Evolutionary conservation across 2,329 filamentous ascomycete genomes (phyloP).

Genomic region (Emericellopsis atlantica): DNA sequence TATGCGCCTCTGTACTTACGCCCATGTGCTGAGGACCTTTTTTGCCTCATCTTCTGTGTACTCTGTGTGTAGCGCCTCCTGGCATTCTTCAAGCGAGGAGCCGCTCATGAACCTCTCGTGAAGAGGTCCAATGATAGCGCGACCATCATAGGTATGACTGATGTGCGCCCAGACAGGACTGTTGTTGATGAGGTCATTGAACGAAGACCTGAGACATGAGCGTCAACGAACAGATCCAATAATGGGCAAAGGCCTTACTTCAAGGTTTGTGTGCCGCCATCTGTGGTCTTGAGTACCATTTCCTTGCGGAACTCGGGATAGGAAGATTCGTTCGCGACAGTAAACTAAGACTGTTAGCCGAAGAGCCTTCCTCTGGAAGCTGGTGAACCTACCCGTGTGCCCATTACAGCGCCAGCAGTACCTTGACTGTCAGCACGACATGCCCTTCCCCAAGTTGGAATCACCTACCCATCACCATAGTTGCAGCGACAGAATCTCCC

Average conservation of each 20-base stretch:
- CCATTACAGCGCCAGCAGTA: constrained; percentile 30
- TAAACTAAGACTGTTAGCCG: constrained; percentile 16
- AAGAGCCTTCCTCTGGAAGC: too few species aligned
- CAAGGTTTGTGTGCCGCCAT: constrained; percentile 30
- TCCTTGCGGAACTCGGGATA: constrained; percentile 26
- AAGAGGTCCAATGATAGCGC: constrained; percentile 24
- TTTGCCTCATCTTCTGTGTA: constrained; percentile 18
- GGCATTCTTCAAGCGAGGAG: constrained; percentile 27
- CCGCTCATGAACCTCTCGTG: constrained; percentile 26
- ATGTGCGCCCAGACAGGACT: constrained; percentile 24
- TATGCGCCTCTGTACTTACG: constrained; percentile 11
- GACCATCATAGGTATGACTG: constrained; percentile 22
- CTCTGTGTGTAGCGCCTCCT: constrained; percentile 21
- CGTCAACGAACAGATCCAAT: not conserved
- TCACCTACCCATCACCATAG: constrained; percentile 35
- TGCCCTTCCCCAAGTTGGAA: not conserved
- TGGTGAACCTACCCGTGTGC: constrained; percentile 19
- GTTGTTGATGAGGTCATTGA: constrained; percentile 27
- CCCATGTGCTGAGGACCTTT: constrained; percentile 23
- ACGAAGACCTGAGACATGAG: constrained; percentile 16
- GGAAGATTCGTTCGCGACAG: constrained; percentile 27
- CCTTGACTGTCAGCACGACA: constrained; percentile 14
- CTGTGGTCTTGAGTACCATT: constrained; percentile 23
- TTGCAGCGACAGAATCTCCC: constrained; percentile 40
- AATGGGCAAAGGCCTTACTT: constrained; percentile 19